Base-by-base conservation (phyloP, 306 rosid genomes). In the Bauhinia variegata region DNA sequence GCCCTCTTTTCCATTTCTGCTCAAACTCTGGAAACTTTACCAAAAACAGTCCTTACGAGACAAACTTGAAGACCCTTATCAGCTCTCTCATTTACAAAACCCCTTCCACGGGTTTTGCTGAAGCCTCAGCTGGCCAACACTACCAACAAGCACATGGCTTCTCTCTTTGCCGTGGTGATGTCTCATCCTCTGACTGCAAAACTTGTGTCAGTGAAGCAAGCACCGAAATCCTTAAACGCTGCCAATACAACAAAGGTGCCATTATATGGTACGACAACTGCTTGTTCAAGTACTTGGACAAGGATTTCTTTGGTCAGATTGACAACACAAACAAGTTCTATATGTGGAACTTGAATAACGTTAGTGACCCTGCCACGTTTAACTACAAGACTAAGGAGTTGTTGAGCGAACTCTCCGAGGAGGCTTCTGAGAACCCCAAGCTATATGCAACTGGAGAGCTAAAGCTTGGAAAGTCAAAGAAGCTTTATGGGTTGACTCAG, bases 1-100 rank as follows among this genome's bases (percentile, higher is more conserved):
- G 70, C 13, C 83, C 85, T 18, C 88, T 90, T 30, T 52, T 68
- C 16, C 80, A 84, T 39, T 39, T 76, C 16, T 90, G 96, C 51
- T 85, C 83, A 30, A 70, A n/a, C 72, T 53, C 60, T 3, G 57
- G 80, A 38, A 78, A 82, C 67, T 83, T 54, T 82, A 82, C 95
- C 19, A 15, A 84, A 34, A 1, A 70, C 4, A 63, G 68, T 8
- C 60, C 77, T 0, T 82, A 43, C 1, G 67, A 75, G 8, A 60
- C 71, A 12, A 75, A 76, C 36, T 58, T 58, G n/a, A 68, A 74
- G 73, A 18, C 8, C 0, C 63, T 73, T 12, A 30, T 67, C 16
- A 41, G 51, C 33, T 44, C 60, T 1, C 77, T 79, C 10, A 19
- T 19, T 8, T 46, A 56, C 68, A 66, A 71, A 5, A 73, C 84